Percentiles rank a stretch among this genome's conserved stretches.
phyloP scores from a whole-genome alignment of 768 basidiomycete genomes.

The Russula lepida region DNA sequence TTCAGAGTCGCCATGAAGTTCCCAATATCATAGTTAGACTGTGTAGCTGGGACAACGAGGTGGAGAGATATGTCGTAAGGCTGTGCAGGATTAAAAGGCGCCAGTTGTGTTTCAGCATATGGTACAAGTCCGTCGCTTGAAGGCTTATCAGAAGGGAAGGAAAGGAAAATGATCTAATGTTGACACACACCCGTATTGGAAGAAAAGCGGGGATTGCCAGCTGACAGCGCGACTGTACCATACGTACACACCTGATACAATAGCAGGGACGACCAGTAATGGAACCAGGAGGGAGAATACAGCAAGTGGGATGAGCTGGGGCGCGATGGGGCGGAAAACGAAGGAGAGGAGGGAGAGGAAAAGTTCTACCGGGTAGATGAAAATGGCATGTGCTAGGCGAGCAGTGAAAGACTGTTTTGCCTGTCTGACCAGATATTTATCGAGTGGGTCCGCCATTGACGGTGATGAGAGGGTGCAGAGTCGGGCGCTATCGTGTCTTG shows the following conservation, averaged over 20 bases:
- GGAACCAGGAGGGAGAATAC: constrained; percentile 59
- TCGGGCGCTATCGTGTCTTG: neutral
- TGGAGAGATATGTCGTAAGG: constrained; percentile 69
- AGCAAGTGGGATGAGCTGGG: constrained; percentile 55
- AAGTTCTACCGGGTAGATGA: constrained; percentile 23
- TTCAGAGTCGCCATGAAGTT: constrained; percentile 77
- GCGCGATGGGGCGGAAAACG: constrained; percentile 41
- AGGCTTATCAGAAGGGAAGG: constrained; percentile 4
- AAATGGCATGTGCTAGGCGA: neutral
- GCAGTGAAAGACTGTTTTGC: neutral
- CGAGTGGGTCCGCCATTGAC: constrained; percentile 13
- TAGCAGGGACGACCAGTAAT: constrained; percentile 48
- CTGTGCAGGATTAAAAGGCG: constrained; percentile 48
- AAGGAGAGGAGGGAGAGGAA: constrained; percentile 23
- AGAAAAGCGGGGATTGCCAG: constrained; percentile 60
- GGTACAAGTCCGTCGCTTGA: constrained; percentile 55
- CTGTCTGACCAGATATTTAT: constrained; percentile 6
- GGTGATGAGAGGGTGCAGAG: too few relatives aligned
- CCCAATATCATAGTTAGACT: constrained; percentile 63
- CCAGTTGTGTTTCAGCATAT: constrained; percentile 49
- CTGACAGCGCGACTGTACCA: constrained; percentile 64
- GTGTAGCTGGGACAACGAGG: constrained; percentile 54
- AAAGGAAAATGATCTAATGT: neutral
- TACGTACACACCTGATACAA: constrained; percentile 62
- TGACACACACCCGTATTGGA: constrained; percentile 72